phyloP scores from a whole-genome alignment of 2,329 filamentous ascomycete genomes.

The Aspergillus fumigatiaffinis region DNA sequence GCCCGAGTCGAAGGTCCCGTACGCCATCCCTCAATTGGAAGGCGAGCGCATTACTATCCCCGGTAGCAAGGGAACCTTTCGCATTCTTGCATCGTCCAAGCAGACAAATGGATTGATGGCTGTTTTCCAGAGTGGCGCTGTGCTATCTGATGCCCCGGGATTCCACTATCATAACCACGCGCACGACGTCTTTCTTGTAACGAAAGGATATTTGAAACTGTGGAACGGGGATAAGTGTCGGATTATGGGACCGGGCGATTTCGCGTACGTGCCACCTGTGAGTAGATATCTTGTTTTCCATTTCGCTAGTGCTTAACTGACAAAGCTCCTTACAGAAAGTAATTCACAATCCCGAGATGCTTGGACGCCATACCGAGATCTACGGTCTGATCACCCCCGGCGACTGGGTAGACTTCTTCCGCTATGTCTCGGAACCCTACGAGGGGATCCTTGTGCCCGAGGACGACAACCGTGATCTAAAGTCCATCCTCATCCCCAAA shows the following conservation, averaged over 20 bases:
- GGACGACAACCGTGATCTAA: constrained; percentile 50
- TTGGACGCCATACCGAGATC: constrained; percentile 53
- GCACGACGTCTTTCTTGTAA: constrained; percentile 56
- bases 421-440: constrained; percentile 53
- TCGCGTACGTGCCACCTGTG: constrained; percentile 56
- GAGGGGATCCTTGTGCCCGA: constrained; percentile 49
- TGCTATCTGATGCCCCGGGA: constrained; percentile 38
- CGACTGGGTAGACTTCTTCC: constrained; percentile 60
- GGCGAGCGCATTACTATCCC: constrained; percentile 52
- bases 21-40: constrained; percentile 48
- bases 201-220: constrained; percentile 53
- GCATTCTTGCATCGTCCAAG: constrained; percentile 50
- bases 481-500: constrained; percentile 50
- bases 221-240: constrained; percentile 57
- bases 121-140: constrained; percentile 49
- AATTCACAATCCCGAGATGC: constrained; percentile 54
- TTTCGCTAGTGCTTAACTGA: background rate
- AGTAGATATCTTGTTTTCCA: constrained; percentile 6
- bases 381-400: constrained; percentile 54
- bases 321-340: constrained; percentile 33
- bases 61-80: constrained; percentile 50
- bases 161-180: constrained; percentile 57
- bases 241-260: constrained; percentile 53
- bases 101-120: constrained; percentile 51
- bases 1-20: constrained; percentile 38